phyloP scores from a whole-genome alignment of 2,329 filamentous ascomycete species.

The Sordariomycetes sp. region DNA sequence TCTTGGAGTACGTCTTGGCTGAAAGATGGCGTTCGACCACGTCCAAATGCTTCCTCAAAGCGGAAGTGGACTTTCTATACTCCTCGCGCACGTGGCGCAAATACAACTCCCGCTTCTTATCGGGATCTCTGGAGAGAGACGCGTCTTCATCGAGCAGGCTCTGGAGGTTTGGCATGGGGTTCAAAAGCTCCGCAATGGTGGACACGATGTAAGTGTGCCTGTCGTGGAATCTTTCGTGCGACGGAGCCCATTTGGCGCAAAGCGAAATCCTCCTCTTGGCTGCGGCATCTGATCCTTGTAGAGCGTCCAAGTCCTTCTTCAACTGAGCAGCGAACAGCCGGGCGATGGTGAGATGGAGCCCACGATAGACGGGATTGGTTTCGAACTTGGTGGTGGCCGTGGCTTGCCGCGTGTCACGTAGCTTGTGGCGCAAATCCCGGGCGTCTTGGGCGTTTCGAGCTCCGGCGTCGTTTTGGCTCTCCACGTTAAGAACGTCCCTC shows the following conservation, averaged over 20 bases:
- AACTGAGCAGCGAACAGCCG: constrained; percentile 47
- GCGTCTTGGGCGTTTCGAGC: constrained; percentile 5
- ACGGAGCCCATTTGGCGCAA: constrained; percentile 51
- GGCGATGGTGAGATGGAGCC: constrained; percentile 39
- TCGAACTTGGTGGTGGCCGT: constrained; percentile 27
- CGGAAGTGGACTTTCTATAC: constrained; percentile 39
- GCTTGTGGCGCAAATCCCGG: constrained; percentile 14
- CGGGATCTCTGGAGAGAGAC: constrained; percentile 6
- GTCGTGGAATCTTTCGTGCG: constrained; percentile 43
- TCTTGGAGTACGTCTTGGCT: constrained; percentile 31
- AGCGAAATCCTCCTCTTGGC: constrained; percentile 37
- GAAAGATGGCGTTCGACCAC: constrained; percentile 42
- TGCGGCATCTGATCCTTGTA: constrained; percentile 25
- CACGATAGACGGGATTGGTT: constrained; percentile 33
- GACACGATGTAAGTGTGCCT: constrained; percentile 45
- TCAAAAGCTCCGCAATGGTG: constrained; percentile 44
- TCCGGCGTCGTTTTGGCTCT: constrained; percentile 11
- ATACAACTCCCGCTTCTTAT: constrained; percentile 32
- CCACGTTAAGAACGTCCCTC: constrained; percentile 26
- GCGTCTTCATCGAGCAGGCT: constrained; percentile 19
- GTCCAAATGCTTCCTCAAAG: constrained; percentile 39
- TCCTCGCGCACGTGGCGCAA: constrained; percentile 41
- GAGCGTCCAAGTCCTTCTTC: constrained; percentile 28
- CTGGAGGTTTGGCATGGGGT: constrained; percentile 22
- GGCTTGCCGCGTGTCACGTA: constrained; percentile 27